Conservation (phyloP, 208 protist species). For the Trypanosoma scelopori region DNA sequence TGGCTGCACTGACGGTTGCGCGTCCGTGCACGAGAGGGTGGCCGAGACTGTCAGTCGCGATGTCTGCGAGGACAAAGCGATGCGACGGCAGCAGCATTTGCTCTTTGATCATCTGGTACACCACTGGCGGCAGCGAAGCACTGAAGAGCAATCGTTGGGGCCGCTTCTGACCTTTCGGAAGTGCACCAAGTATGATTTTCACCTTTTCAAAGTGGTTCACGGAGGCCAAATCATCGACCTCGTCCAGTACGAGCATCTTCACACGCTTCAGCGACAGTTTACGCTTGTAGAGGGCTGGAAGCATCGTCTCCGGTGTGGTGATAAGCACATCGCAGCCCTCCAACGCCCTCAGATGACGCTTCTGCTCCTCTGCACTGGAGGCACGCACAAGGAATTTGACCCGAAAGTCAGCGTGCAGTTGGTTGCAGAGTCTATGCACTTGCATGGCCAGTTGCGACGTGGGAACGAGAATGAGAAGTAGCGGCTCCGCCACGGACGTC, state of each 20-base stretch:
- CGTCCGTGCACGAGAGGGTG: constrained; percentile 22
- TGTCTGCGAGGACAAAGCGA: constrained; percentile 77
- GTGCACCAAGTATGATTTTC: constrained; percentile 74
- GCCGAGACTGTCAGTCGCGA: constrained; percentile 31
- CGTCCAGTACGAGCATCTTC: constrained; percentile 73
- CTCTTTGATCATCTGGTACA: constrained; percentile 76
- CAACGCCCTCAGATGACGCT: constrained; percentile 49
- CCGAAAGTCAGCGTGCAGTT: constrained; percentile 46
- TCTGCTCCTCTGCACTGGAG: constrained; percentile 67
- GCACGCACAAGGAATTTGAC: constrained; percentile 70
- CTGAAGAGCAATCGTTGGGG: constrained; percentile 75
- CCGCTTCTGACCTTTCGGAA: constrained; percentile 59
- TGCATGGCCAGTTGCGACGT: constrained; percentile 70
- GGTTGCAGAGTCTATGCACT: constrained; percentile 42
- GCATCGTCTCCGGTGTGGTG: constrained; percentile 68
- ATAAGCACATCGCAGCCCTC: constrained; percentile 75
- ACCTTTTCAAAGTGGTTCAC: constrained; percentile 84
- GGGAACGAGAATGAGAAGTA: constrained; percentile 71
- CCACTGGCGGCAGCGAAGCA: constrained; percentile 67
- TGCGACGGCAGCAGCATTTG: constrained; percentile 74
- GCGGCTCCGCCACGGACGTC: constrained; percentile 53
- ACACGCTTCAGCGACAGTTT: constrained; percentile 65
- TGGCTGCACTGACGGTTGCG: constrained; percentile 8
- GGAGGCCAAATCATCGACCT: constrained; percentile 81
- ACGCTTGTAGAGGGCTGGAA: constrained; percentile 67